Base-by-base conservation (phyloP, 2,329 filamentous ascomycete species). In the Ascomycota sp. region DNA sequence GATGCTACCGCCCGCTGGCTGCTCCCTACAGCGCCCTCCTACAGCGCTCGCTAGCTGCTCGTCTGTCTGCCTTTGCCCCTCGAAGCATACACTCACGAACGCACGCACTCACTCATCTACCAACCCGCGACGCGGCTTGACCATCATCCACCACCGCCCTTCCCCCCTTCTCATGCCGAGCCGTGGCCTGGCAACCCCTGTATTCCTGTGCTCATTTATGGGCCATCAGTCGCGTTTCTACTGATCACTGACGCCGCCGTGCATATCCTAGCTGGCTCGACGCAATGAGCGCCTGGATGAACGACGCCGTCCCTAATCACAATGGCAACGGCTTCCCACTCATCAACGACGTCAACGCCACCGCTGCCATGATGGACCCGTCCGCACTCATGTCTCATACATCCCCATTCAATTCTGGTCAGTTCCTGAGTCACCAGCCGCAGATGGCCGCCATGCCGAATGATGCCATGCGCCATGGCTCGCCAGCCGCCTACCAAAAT, bases 401-500 rank as follows among this genome's bases (percentile, higher is more conserved):
- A 39, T 56, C 50, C 45, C 68, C 69, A 48, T 75, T 72, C 54
- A 73, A 69, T 50, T 60, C 62, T 40, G 51, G 60, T 36, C 65
- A 69, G 45, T 71, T 68, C 40, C 51, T 60, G 36, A 71, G 66
- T 42, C 52, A 53, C 34, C 53, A 27, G 8, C 32, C 30, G 17
- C 23, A 54, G 36, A 62, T 69, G 54, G 53, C 58, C 35, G 59
- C 53, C 46, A 77, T 86, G 68, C 79, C 80, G 50, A 89, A 86
- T 59, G 77, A 80, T 56, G 70, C 65, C 44, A 75, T 79, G 61
- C 80, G 81, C 63, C 85, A 82, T 53, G 73, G 72, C 36, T 85
- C 81, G 31, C 78, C 79, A 27, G 72, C 30, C 28, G 33, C 51
- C 26, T 86, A 80, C 51, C 68, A 76, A 45, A 79, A 78, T 45